Evolutionary conservation across 805 yeast species (phyloP).

Genomic region (Cyberlindnera euphorbiae): DNA sequence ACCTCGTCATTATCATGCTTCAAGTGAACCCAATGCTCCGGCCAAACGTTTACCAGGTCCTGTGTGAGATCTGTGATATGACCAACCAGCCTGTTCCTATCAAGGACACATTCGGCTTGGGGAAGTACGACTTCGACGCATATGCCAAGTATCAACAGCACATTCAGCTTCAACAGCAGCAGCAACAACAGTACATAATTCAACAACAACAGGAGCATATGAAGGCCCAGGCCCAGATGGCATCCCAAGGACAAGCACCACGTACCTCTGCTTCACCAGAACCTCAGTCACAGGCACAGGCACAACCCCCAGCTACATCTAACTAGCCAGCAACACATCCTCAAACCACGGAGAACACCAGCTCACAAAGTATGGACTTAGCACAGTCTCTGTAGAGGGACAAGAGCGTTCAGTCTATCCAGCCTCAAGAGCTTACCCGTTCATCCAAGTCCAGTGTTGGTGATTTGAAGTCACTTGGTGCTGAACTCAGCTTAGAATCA

Average conservation of each 20-base stretch:
- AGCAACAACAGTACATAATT: conserved; percentile 24
- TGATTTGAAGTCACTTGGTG: conserved; percentile 14
- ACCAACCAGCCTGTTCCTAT: conserved; percentile 48
- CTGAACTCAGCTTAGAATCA: not conserved
- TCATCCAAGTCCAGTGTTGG: conserved; percentile 25
- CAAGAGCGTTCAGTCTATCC: conserved; percentile 6
- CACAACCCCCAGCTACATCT: no score
- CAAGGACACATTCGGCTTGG: conserved; percentile 36
- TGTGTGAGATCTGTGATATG: conserved; percentile 57
- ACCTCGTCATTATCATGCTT: conserved; percentile 71
- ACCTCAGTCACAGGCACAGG: conserved; percentile 11
- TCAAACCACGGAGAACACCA: not conserved
- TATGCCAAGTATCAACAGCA: conserved; percentile 44
- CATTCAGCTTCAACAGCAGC: conserved; percentile 35
- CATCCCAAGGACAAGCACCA: no score
- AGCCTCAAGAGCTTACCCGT: conserved; percentile 18
- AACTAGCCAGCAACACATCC: no score
- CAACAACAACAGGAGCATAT: conserved; percentile 20
- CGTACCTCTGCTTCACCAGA: no score
- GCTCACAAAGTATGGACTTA: not conserved
- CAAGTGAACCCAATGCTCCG: conserved; percentile 78
- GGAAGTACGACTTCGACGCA: conserved; percentile 55
- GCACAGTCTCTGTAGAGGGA: not conserved
- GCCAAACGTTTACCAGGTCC: conserved; percentile 83
- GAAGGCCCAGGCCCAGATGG: no score